Evolutionary conservation across 371 early-diverging fungal species (phyloP).

Genomic region (Smittium mucronatum): DNA sequence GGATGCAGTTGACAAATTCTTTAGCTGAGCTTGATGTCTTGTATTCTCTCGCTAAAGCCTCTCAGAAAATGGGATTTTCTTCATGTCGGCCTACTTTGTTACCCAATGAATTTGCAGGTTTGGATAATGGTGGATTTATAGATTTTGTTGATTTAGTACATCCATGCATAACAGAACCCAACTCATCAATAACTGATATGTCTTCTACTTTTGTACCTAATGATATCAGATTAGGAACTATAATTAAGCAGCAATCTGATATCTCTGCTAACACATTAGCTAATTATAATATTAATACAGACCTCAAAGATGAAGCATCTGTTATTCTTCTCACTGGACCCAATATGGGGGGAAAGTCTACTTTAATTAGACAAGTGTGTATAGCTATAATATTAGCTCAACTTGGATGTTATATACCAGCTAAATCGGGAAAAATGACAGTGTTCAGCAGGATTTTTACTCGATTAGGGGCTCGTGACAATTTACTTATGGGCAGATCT

Average conservation of each 20-base stretch:
- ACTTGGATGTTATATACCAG: conserved; percentile 94
- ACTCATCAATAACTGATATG: conserved; percentile 2
- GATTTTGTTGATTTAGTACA: conserved; percentile 74
- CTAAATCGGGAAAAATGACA: conserved; percentile 58
- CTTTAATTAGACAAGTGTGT: conserved; percentile 90
- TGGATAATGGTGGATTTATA: conserved; percentile 31
- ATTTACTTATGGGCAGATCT: conserved; percentile 91
- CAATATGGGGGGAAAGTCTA: conserved; percentile 95
- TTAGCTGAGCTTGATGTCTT: conserved; percentile 88
- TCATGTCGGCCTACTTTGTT: conserved; percentile 71
- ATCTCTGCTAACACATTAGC: not conserved
- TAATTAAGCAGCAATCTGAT: conserved; percentile 30
- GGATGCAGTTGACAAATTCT: conserved; percentile 54
- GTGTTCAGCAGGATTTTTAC: conserved; percentile 96
- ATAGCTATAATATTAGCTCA: conserved; percentile 97
- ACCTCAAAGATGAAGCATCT: conserved; percentile 35
- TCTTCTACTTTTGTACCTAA: conserved; percentile 83
- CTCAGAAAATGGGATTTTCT: conserved; percentile 47
- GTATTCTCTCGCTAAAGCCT: conserved; percentile 63
- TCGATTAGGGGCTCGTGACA: conserved; percentile 96
- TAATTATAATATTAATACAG: not conserved
- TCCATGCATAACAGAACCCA: conserved; percentile 43
- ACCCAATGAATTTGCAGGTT: not conserved
- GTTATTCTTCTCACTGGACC: conserved; percentile 97
- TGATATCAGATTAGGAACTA: conserved; percentile 71